These are phyloP conservation scores for Blastobotrys aristatus DNA, from an alignment of 1,139 yeast species.

Conservation along the genomic window DNA sequence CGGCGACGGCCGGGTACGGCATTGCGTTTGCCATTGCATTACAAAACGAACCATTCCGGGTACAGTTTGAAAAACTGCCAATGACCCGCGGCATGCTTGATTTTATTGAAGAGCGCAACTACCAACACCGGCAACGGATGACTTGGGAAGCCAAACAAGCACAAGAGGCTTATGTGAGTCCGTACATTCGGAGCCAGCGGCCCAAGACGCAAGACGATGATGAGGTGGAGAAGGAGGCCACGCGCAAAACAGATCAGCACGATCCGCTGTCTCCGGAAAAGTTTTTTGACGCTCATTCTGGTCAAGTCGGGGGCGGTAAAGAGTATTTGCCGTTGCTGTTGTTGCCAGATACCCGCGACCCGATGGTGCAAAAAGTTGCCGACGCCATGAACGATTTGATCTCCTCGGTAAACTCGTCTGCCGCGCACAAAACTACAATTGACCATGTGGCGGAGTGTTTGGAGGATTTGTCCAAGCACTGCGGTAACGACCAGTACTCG, in stretches of 20 bases:
- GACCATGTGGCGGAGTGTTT: conserved; percentile 17
- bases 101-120: conserved; percentile 27
- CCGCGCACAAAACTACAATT: conserved; percentile 25
- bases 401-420: conserved; percentile 28
- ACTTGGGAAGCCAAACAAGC: conserved; percentile 15
- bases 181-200: conserved; percentile 20
- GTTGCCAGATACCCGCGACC: conserved; percentile 28
- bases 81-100: conserved; percentile 25
- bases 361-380: conserved; percentile 24
- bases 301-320: conserved; percentile 25
- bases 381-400: conserved; percentile 30
- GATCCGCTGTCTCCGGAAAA: conserved; percentile 29
- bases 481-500: conserved; percentile 20
- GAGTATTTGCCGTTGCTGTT: conserved; percentile 30
- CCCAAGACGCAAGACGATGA: conserved; percentile 13
- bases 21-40: conserved; percentile 10
- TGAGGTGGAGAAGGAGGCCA: neutral
- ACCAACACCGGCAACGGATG: conserved; percentile 20
- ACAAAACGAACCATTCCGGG: conserved; percentile 15
- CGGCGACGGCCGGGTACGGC: neutral
- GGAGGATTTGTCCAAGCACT: conserved; percentile 2
- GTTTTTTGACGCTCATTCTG: conserved; percentile 30
- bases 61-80: conserved; percentile 24
- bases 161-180: conserved; percentile 15
- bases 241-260: conserved; percentile 3